Evolutionary conservation across 2,329 filamentous ascomycete genomes (phyloP), one percentile per base, ranked within the genome.

Genomic region (Capronia coronata): DNA sequence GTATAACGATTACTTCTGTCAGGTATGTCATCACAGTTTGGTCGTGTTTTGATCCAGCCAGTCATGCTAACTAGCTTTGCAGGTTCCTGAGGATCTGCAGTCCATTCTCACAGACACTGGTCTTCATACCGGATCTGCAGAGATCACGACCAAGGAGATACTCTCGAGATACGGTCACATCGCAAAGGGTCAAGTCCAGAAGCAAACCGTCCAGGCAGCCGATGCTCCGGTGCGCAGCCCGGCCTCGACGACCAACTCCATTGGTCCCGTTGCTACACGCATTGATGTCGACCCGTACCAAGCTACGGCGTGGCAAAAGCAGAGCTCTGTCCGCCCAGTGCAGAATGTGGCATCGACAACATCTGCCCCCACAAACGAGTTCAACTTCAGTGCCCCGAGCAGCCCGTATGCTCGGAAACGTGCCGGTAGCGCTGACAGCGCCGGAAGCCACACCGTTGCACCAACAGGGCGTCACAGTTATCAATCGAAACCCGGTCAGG

Each of bases 131-230:
- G 85, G 82, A 62, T 83, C 78, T 56, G 83, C 85, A 39, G 91
- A 98, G 52, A 83, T 96, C 55, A 96, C 91, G 1, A 94, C 90
- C 4, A 98, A 98, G 68, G 93, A 98, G 63, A 97, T 98, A 47
- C 76, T 98, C 44, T 94, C 91, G 66, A 82, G 88, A 49, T 96
- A 94, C 68, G 89, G 89, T 43, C 87, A 94, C 63, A 84, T 93
- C 55, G 82, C 70, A 69, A 86, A 73, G 71, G 78, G 71, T 70
- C 73, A 68, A 79, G 81, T 68, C 70, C 57, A 58, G 42, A 49
- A 40, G 21, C 75, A 65, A 75, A 61, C 65, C 18, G 76, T 66
- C 58, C 67, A 65, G 71, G 75, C 64, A 71, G 75, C 67, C 72
- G 76, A 67, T 74, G 74, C 65, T 77, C 79, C 67, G 74, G 70